Evolutionary conservation across 2,329 filamentous ascomycete species (phyloP).

Genomic region (Aspergillus luchuensis): DNA sequence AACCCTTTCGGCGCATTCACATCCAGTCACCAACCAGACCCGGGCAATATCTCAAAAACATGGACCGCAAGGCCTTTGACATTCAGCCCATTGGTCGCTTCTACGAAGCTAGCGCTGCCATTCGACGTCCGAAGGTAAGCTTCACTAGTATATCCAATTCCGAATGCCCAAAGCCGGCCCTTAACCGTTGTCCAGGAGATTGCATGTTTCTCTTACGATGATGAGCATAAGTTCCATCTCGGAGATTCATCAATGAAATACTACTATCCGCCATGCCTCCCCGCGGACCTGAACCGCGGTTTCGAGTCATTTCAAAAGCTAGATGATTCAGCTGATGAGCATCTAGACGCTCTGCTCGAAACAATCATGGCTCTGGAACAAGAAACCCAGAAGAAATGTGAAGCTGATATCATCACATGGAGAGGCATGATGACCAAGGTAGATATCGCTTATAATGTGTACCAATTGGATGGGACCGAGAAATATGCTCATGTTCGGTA

Average conservation of each 20-base stretch:
- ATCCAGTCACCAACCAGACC: not conserved
- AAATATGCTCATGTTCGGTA: not conserved
- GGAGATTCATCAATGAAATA: constrained; percentile 81
- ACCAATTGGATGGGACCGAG: not conserved
- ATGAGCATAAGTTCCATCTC: constrained; percentile 72
- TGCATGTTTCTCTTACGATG: constrained; percentile 89
- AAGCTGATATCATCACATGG: constrained; percentile 87
- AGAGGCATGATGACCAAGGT: constrained; percentile 99
- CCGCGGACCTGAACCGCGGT: constrained; percentile 74
- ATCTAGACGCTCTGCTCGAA: constrained; percentile 79
- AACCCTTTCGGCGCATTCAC: not conserved
- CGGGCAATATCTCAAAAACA: constrained; percentile 15
- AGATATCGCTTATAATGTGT: constrained; percentile 17
- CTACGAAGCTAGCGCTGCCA: constrained; percentile 65
- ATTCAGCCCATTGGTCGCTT: constrained; percentile 73
- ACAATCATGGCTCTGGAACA: constrained; percentile 75
- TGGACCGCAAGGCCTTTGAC: constrained; percentile 54
- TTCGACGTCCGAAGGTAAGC: constrained; percentile 71
- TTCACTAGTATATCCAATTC: not conserved
- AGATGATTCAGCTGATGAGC: constrained; percentile 80
- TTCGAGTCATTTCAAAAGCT: constrained; percentile 82
- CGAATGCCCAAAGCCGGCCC: not conserved
- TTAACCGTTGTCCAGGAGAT: constrained; percentile 68
- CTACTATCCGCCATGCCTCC: constrained; percentile 77
- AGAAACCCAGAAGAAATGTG: constrained; percentile 65